Base-by-base conservation (phyloP, 2,329 filamentous ascomycete genomes). In the Ascosphaera apis region DNA sequence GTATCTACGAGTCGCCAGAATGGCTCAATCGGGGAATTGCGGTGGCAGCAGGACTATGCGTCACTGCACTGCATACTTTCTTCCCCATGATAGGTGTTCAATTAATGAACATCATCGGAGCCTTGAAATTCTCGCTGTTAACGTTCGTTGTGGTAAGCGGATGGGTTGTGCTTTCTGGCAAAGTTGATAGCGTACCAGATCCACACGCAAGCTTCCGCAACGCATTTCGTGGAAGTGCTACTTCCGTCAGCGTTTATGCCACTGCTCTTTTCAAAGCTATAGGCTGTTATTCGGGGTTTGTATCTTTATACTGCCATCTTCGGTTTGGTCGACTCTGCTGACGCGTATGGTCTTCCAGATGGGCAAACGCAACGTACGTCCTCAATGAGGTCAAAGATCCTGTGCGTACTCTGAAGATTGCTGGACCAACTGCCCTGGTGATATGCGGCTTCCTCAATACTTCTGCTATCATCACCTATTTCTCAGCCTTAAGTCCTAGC, bases 351-450 rank as follows among this genome's bases (percentile, higher is more conserved):
- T 79, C 0, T 69, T 74, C 32, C 78, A 75, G 76, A 0, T 56
- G 76, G 9, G 66, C 62, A 36, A 79, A 78, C 40, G 61, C 72
- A 41, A 76, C 73, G 52, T 75, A 78, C 43, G 74, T 79, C 3
- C 57, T 80, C 35, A 76, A 75, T 46, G 75, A 80, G 48, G 73
- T 80, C 15, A 69, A 69, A 40, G 62, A 79, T 40, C 76, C 76
- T 0, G 63, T 79, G 0, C 56, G 65, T 11, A 80, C 75, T 0
- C 51, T 80, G 12, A 71, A 66, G 36, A 68, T 67, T 0, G 73
- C 75, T 1, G 67, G 68, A 0, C 56, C 69, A 1, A 59, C 65
- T 0, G 72, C 72, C 1, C 55, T 81, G 5, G 43, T 63, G 0
- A 76, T 73, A 0, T 66, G 72, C 0, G 72, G 69, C 40, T 53